Base-by-base conservation (phyloP, 2,329 filamentous ascomycete species). In the Paraphaeosphaeria sporulosa region DNA sequence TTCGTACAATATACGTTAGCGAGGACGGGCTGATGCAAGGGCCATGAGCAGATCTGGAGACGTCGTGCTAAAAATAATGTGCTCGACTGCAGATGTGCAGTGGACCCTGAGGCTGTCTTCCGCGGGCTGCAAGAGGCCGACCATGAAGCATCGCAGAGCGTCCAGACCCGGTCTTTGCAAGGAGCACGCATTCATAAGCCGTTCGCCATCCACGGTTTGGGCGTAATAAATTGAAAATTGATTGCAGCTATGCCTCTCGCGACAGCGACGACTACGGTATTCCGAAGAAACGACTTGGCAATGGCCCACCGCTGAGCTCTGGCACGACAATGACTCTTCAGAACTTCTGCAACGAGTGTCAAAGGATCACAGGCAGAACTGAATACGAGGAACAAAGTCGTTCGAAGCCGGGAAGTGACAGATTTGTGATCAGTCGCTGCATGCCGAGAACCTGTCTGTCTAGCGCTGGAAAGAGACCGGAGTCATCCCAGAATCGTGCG, bases 191-290 rank as follows among this genome's bases (percentile, higher is more conserved):
- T 50, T 63, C 40, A 27, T 50, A 51, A 60, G 60, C 71, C 65
- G 70, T 46, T 66, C 68, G 68, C 63, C 19, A 46, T 65, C 48
- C 62, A 64, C 44, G 54, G 50, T 47, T 63, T 58, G 66, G 61
- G 62, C 57, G 57, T 51, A 55, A 68, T 75, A 76, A 34, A 76
- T 74, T 76, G 71, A 62, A 60, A 57, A 52, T 75, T 76, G 68
- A 76, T 77, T 76, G 63, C 67, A 64, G 48, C 63, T 62, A 58
- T 66, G 64, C 66, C 66, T 63, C 69, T 47, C 65, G 67, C 59
- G 55, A 63, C 58, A 56, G 54, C 49, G 63, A 66, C 62, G 55
- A 62, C 58, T 44, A 58, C 55, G 32, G 60, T 42, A 54, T 54
- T 52, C 60, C 66, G 60, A 56, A 46, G 32, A 48, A 8, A 54